Conservation (phyloP, 2,329 filamentous ascomycete genomes). For the Bipolaris bicolor region DNA sequence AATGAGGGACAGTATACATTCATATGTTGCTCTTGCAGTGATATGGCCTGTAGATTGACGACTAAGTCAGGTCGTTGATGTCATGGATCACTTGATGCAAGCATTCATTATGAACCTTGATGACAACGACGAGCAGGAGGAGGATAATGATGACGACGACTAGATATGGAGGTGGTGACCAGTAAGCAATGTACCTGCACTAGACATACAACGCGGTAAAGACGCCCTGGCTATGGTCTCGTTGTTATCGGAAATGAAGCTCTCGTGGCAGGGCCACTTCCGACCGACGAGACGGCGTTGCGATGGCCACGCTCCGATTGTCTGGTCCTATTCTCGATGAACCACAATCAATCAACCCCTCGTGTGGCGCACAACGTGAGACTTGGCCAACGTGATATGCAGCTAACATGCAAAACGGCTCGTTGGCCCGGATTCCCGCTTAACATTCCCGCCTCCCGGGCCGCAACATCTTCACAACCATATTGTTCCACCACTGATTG, state of each 20-base stretch:
- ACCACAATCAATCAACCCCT: slow-evolving; percentile 26
- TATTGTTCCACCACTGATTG: slow-evolving; percentile 47
- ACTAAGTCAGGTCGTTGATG: slow-evolving; percentile 22
- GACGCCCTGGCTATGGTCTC: not conserved
- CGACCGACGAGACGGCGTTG: not conserved
- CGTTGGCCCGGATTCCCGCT: slow-evolving; percentile 39
- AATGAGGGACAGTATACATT: slow-evolving; percentile 20
- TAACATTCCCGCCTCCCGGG: slow-evolving; percentile 37
- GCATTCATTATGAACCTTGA: not conserved
- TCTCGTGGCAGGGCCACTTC: not conserved
- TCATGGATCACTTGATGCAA: slow-evolving; percentile 7
- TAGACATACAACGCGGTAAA: slow-evolving; percentile 1
- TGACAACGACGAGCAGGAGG: not conserved
- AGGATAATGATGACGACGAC: not conserved
- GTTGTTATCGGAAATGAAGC: not conserved
- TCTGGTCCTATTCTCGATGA: slow-evolving; percentile 7
- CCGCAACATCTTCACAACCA: slow-evolving; percentile 31
- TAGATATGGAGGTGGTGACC: not conserved
- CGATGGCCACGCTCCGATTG: slow-evolving; percentile 13
- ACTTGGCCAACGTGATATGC: slow-evolving; percentile 31
- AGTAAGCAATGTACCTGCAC: not conserved
- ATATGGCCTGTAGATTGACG: slow-evolving; percentile 18
- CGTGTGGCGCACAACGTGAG: slow-evolving; percentile 26
- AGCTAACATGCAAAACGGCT: slow-evolving; percentile 25
- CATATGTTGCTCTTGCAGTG: slow-evolving; percentile 15